Percentiles rank a stretch among this genome's conserved stretches.
Evolutionary conservation across 768 basidiomycete species (phyloP).

Genomic region (Termitomyces sp.): DNA sequence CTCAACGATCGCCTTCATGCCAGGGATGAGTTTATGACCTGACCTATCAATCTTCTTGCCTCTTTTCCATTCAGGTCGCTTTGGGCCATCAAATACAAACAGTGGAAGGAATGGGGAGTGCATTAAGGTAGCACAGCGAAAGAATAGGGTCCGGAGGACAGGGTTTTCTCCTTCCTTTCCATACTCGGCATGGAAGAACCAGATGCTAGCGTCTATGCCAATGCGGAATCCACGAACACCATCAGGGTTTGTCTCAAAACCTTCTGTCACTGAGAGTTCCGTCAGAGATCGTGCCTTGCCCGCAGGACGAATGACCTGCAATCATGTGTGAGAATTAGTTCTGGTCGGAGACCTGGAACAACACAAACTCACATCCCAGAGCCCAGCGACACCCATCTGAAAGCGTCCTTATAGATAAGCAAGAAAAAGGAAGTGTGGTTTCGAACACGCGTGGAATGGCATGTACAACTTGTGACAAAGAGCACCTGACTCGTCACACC

Average conservation of each 20-base stretch:
- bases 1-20: constrained; percentile 74
- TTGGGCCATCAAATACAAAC: constrained; percentile 90
- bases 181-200: constrained; percentile 77
- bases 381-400: constrained; percentile 31
- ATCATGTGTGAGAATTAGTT: constrained; percentile 9
- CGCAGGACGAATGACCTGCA: constrained; percentile 63
- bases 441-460: neutral
- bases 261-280: constrained; percentile 67
- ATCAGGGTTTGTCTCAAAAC: constrained; percentile 62
- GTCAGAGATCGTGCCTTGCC: constrained; percentile 70
- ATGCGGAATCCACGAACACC: constrained; percentile 70
- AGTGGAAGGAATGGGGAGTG: constrained; percentile 77
- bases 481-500: neutral
- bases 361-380: constrained; percentile 34
- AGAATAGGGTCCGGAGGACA: constrained; percentile 76
- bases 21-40: constrained; percentile 59
- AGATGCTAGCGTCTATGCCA: constrained; percentile 85
- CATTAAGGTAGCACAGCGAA: constrained; percentile 76
- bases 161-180: constrained; percentile 83
- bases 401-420: neutral
- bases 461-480: neutral
- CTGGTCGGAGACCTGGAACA: constrained; percentile 3
- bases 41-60: constrained; percentile 64
- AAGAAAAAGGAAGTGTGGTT: too few species aligned
- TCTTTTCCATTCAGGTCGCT: constrained; percentile 76